Evolutionary conservation across 1,284 basidiomycete genomes (phyloP), one percentile per base, ranked within the genome.

Genomic region (Microbotryum saponariae): DNA sequence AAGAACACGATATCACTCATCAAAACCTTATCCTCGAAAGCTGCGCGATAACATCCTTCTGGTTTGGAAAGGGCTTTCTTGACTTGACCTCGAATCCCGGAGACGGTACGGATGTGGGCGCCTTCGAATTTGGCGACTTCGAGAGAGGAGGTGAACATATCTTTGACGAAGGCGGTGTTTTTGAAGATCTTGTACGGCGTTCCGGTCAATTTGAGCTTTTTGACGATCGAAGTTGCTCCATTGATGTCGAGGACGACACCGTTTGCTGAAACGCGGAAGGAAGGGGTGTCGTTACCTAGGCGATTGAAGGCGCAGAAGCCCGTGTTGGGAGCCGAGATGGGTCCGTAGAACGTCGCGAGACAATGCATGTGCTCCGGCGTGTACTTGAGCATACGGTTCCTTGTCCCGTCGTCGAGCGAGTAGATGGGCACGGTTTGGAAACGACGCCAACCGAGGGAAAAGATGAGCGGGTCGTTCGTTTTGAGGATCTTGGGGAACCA

Each of bases 331-430:
- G 88, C 79, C 1, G 89, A 80, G 21, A 90, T 85, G 7, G 92
- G 92, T 0, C 89, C 92, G 73, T 93, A 97, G 77, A 98, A 97
- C 0, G 93, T 94, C 3, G 94, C 94, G 71, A 88, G 90, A 73
- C 94, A 98, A 75, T 98, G 96, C 91, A 96, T 97, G 73, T 99
- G 94, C 77, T 98, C 96, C 0, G 94, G 94, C 0, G 96, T 97
- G 75, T 99, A 99, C 79, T 99, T 98, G 76, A 99, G 87, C 88
- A 97, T 90, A 52, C 96, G 88, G 85, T 98, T 97, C 31, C 96
- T 87, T 4, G 88, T 90, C 72, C 96, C 91, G 75, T 99, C 94
- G 76, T 99, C 96, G 31, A 99, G 80, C 27, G 91, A 91, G 76
- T 97, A 99, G 68, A 97, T 87, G 0, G 94, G 94, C 29, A 96